Conservation (phyloP, 139 green algal genomes). For the Dunaliella sp. region DNA sequence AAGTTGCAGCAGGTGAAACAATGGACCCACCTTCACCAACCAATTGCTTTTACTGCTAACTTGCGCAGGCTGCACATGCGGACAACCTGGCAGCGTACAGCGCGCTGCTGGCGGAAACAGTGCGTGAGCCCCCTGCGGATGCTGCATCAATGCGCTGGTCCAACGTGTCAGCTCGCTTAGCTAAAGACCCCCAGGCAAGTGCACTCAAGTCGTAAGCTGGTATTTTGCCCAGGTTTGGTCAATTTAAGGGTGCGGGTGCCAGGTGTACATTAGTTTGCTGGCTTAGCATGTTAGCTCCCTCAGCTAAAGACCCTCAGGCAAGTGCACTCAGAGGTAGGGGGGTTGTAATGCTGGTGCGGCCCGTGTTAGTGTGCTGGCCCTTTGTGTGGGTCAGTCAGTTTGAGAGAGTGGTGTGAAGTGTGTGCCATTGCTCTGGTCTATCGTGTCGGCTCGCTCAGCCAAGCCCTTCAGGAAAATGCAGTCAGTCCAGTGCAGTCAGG, state of each 20-base stretch:
- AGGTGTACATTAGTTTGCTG: neutral
- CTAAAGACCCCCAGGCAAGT: conserved; percentile 30
- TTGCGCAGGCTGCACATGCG: conserved; percentile 19
- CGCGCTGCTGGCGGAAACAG: conserved; percentile 30
- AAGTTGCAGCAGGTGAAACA: too few relatives aligned
- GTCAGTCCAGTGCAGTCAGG: too few relatives aligned
- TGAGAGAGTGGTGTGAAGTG: too few relatives aligned
- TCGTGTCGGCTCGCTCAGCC: conserved; percentile 2
- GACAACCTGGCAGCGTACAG: conserved; percentile 23
- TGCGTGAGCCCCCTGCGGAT: conserved; percentile 20
- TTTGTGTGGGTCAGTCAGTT: too few relatives aligned
- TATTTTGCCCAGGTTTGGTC: too few relatives aligned
- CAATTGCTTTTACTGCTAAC: too few relatives aligned
- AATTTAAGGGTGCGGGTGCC: too few relatives aligned
- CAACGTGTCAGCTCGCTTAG: conserved; percentile 9
- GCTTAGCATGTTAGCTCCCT: neutral
- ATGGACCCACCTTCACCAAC: too few relatives aligned
- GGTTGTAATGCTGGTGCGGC: too few relatives aligned
- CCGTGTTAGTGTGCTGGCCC: neutral
- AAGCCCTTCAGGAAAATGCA: conserved; percentile 29
- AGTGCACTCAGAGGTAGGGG: too few relatives aligned
- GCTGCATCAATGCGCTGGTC: neutral
- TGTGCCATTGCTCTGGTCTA: too few relatives aligned
- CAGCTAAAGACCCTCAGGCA: conserved; percentile 30
- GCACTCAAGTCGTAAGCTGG: too few relatives aligned